Evolutionary conservation across 768 basidiomycete species (phyloP).

Genomic region (Amanita brunnescens): DNA sequence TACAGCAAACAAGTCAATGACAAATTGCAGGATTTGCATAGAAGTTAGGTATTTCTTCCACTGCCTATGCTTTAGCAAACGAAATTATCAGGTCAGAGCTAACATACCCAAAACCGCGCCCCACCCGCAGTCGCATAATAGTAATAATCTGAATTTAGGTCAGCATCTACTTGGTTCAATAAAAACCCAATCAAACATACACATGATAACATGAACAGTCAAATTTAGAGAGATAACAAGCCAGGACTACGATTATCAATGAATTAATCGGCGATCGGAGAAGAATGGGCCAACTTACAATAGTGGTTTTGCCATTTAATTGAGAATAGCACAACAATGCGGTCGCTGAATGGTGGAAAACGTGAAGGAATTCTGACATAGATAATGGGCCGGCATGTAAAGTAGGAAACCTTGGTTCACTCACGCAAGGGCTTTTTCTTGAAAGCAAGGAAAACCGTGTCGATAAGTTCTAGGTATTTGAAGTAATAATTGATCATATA

Average conservation of each 20-base stretch:
- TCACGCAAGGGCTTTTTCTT: constrained; percentile 97
- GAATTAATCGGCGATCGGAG: not conserved
- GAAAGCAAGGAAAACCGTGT: constrained; percentile 93
- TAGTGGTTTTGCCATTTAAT: constrained; percentile 88
- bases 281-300: constrained; percentile 45
- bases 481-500: constrained; percentile 99
- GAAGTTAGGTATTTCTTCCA: constrained; percentile 98
- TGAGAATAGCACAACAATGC: constrained; percentile 92
- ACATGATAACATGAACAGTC: constrained; percentile 95
- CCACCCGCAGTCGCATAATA: constrained; percentile 98
- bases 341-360: constrained; percentile 98
- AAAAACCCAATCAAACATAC: constrained; percentile 48
- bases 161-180: not conserved
- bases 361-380: constrained; percentile 83
- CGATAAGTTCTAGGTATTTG: constrained; percentile 94
- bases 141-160: constrained; percentile 74
- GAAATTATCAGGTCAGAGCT: not conserved
- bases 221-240: constrained; percentile 89
- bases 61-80: constrained; percentile 28
- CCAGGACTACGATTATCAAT: constrained; percentile 67
- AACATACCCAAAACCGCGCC: constrained; percentile 83
- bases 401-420: constrained; percentile 15
- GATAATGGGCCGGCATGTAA: not conserved
- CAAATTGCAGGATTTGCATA: constrained; percentile 95
- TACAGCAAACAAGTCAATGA: constrained; percentile 83